phyloP scores from a whole-genome alignment of 305 asterid genomes.

The Ilex paraguariensis region DNA sequence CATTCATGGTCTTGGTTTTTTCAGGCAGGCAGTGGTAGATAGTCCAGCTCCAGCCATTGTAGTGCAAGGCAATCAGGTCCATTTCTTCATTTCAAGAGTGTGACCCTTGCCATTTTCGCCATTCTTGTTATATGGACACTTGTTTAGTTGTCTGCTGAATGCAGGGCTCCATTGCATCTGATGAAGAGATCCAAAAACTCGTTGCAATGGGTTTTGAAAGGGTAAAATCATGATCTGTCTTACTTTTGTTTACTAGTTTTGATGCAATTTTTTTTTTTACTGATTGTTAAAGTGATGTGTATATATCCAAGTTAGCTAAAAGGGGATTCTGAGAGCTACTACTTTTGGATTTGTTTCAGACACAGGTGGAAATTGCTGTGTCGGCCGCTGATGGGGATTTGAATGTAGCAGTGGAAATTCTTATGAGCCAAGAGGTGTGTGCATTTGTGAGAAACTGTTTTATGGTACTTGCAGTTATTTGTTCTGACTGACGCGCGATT shows the following conservation, averaged over 20 bases:
- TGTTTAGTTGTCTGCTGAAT: constrained; percentile 12
- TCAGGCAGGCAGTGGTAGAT: constrained; percentile 46
- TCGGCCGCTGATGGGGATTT: constrained; percentile 94
- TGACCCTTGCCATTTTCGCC: constrained; percentile 7
- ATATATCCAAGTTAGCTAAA: constrained; percentile 1
- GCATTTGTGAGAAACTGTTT: neutral
- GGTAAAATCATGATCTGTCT: constrained; percentile 31
- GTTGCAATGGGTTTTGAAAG: constrained; percentile 95
- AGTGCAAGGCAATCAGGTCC: constrained; percentile 52
- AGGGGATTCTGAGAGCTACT: neutral
- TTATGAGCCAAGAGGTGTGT: constrained; percentile 85
- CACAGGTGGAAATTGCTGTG: constrained; percentile 91
- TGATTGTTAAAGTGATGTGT: neutral
- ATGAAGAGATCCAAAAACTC: constrained; percentile 71
- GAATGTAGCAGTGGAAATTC: constrained; percentile 83
- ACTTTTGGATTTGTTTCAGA: constrained; percentile 34
- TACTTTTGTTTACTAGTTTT: neutral
- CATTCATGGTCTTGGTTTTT: constrained; percentile 7
- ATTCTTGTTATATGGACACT: constrained; percentile 12
- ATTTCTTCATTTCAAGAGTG: constrained; percentile 10
- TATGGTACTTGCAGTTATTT: neutral
- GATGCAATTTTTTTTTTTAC: neutral
- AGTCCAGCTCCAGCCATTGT: constrained; percentile 31
- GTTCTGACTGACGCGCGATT: constrained; percentile 1
- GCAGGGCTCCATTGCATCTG: constrained; percentile 55